Evolutionary conservation across 2,329 filamentous ascomycete genomes (phyloP).

Genomic region (Venturia aucupariae): DNA sequence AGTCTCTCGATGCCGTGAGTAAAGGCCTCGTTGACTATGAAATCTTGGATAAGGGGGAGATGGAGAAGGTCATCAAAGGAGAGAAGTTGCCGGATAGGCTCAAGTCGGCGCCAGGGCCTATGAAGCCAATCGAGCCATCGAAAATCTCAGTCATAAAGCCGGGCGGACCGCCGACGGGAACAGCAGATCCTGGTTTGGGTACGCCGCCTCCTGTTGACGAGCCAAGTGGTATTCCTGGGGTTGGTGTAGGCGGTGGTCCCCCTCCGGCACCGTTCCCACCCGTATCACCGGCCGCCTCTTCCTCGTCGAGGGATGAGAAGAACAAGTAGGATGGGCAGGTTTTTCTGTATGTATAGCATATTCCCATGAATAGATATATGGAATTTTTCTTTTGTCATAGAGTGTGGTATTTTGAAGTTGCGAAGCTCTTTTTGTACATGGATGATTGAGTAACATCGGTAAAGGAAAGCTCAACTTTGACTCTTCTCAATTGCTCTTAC

Average conservation of each 20-base stretch:
- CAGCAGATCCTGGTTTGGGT: background rate
- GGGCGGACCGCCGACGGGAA: background rate
- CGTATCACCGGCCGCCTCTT: background rate
- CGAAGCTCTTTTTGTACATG: background rate
- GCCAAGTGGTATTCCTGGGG: constrained; percentile 6
- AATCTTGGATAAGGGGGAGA: constrained; percentile 80
- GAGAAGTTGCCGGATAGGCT: constrained; percentile 68
- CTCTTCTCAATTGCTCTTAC: too few species aligned
- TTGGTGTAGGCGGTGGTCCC: background rate
- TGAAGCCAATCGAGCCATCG: constrained; percentile 54
- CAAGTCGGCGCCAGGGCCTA: constrained; percentile 47
- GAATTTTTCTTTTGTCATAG: background rate
- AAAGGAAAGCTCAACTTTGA: too few species aligned
- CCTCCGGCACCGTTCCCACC: background rate
- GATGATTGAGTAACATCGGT: background rate
- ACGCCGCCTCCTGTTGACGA: background rate
- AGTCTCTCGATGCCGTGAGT: constrained; percentile 79
- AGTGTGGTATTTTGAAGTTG: background rate
- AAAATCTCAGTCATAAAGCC: background rate
- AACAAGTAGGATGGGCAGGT: background rate
- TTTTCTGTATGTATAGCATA: background rate
- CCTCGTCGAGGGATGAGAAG: background rate
- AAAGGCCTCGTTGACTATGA: constrained; percentile 91
- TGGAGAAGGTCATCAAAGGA: constrained; percentile 79
- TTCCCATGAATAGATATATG: background rate